phyloP scores from a whole-genome alignment of 2,329 filamentous ascomycete species.

The Penicillium paneum region DNA sequence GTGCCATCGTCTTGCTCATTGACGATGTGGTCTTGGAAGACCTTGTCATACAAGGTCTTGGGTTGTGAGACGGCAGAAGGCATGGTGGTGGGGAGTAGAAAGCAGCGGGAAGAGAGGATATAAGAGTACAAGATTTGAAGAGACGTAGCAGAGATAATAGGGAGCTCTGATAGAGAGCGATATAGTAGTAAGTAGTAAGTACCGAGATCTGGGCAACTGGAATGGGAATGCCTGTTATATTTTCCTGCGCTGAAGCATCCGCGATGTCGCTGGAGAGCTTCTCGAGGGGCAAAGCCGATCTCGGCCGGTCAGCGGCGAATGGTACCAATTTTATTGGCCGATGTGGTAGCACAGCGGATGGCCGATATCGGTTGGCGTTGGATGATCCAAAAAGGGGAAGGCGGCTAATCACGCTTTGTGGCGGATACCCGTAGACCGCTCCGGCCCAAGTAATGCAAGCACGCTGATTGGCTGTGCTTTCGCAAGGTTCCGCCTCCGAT shows the following conservation, averaged over 20 bases:
- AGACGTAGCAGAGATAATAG: not conserved
- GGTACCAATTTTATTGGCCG: conserved; percentile 25
- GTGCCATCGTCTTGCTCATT: conserved; percentile 94
- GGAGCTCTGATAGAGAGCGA: conserved; percentile 2
- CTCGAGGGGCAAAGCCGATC: conserved; percentile 36
- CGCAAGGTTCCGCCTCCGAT: conserved; percentile 9
- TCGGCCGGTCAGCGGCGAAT: conserved; percentile 39
- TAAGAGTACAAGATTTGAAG: not conserved
- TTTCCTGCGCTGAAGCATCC: conserved; percentile 23
- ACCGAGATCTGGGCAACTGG: conserved; percentile 11
- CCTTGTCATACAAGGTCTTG: conserved; percentile 95
- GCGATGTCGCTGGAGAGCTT: conserved; percentile 36
- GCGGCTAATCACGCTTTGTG: conserved; percentile 22
- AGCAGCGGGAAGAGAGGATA: not conserved
- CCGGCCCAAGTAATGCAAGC: conserved; percentile 13
- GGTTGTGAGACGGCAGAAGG: conserved; percentile 69
- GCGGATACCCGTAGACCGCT: conserved; percentile 11
- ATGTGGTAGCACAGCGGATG: not conserved
- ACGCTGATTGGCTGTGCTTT: conserved; percentile 13
- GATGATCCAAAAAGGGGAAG: conserved; percentile 10
- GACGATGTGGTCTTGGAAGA: conserved; percentile 90
- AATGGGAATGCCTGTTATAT: conserved; percentile 19
- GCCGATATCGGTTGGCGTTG: conserved; percentile 19
- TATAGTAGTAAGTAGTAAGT: conserved; percentile 3
- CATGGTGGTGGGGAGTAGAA: conserved; percentile 55